Percentiles rank a stretch among this genome's conserved stretches.
phyloP scores from a whole-genome alignment of 352 stramenopile genomes.

The Globisporangium cederbergense region DNA sequence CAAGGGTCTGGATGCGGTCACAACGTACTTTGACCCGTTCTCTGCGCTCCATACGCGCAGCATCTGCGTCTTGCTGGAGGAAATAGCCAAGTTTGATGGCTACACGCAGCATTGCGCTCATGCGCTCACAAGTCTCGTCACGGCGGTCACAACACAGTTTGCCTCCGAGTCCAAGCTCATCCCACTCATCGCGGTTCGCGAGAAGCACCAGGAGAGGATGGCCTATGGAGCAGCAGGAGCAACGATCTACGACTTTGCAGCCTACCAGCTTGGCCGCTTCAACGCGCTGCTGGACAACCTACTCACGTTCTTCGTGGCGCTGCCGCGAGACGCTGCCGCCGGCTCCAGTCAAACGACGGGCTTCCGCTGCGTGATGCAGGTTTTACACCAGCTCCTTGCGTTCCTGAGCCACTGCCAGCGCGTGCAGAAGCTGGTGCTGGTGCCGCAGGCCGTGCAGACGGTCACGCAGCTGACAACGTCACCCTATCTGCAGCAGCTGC shows the following conservation, averaged over 20 bases:
- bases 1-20: constrained; percentile 31
- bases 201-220: constrained; percentile 9
- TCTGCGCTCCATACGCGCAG: constrained; percentile 55
- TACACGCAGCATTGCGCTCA: constrained; percentile 27
- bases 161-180: constrained; percentile 35
- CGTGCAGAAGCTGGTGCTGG: constrained; percentile 29
- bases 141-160: constrained; percentile 27
- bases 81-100: constrained; percentile 29
- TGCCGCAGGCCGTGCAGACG: constrained; percentile 36
- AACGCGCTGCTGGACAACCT: constrained; percentile 60
- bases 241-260: constrained; percentile 20
- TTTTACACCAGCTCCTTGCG: constrained; percentile 60
- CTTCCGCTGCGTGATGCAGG: constrained; percentile 57
- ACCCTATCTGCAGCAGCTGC: constrained; percentile 58
- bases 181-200: constrained; percentile 37
- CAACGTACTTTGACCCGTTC: constrained; percentile 54
- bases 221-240: constrained; percentile 10
- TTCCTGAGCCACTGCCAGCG: constrained; percentile 47
- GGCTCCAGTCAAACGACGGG: constrained; percentile 23
- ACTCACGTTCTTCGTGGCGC: constrained; percentile 56
- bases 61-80: constrained; percentile 47
- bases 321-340: constrained; percentile 25
- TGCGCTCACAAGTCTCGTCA: constrained; percentile 27
- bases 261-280: constrained; percentile 47
- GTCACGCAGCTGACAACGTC: constrained; percentile 52